Conservation (phyloP, 1,284 basidiomycete genomes). For the Phlebopus sp. region DNA sequence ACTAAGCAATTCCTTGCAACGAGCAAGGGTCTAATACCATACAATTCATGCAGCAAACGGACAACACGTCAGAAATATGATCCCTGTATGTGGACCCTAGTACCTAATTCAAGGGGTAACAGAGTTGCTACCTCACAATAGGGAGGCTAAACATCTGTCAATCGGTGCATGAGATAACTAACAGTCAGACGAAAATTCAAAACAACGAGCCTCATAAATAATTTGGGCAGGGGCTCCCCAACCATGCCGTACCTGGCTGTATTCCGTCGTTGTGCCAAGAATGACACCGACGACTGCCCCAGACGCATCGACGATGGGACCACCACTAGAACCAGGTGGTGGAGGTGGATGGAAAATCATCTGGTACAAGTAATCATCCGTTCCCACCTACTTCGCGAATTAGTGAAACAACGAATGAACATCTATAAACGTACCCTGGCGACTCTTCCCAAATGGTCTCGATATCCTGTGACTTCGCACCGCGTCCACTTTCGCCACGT, state of each 20-base stretch:
- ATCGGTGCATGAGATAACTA: not conserved
- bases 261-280: slow-evolving; percentile 61
- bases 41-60: no score
- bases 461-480: slow-evolving; percentile 55
- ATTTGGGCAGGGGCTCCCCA: slow-evolving; percentile 71
- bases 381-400: slow-evolving; percentile 50
- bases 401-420: slow-evolving; percentile 1
- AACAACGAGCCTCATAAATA: slow-evolving; percentile 55
- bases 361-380: slow-evolving; percentile 65
- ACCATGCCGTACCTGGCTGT: slow-evolving; percentile 52
- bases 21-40: no score
- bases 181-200: not conserved
- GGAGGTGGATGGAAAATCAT: slow-evolving; percentile 57
- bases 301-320: slow-evolving; percentile 64
- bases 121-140: not conserved
- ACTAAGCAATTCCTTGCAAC: not conserved
- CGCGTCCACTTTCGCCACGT: slow-evolving; percentile 54
- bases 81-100: no score
- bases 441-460: slow-evolving; percentile 56
- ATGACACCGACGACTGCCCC: slow-evolving; percentile 72
- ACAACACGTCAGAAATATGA: no score
- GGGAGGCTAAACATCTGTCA: not conserved
- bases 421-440: slow-evolving; percentile 42
- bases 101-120: no score
- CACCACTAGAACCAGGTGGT: slow-evolving; percentile 68